Evolutionary conservation across 305 asterid species (phyloP).

Genomic region (Plantago lanceolata): DNA sequence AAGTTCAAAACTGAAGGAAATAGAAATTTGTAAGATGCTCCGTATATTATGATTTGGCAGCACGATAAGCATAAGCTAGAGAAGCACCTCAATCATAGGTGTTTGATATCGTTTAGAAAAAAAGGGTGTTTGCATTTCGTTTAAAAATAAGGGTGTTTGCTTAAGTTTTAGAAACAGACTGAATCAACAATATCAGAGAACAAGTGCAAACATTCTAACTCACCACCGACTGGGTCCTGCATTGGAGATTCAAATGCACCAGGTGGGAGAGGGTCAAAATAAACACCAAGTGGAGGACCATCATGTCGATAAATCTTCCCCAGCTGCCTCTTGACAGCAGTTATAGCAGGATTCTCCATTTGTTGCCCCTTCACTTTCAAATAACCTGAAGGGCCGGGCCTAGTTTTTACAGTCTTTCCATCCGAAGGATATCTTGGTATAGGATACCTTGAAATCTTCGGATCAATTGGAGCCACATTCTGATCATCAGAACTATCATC

Average conservation of each 20-base stretch:
- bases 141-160: too few species aligned
- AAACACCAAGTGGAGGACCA: constrained; percentile 90
- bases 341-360: constrained; percentile 65
- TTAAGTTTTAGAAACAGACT: neutral
- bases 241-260: constrained; percentile 63
- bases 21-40: neutral
- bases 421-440: constrained; percentile 35
- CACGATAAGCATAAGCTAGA: neutral
- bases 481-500: constrained; percentile 39
- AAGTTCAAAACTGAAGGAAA: neutral
- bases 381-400: constrained; percentile 75
- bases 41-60: neutral
- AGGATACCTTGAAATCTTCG: constrained; percentile 39
- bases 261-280: constrained; percentile 82
- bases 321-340: constrained; percentile 80
- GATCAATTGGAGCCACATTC: constrained; percentile 36
- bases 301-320: constrained; percentile 67
- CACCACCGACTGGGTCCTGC: constrained; percentile 49
- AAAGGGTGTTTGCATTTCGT: too few species aligned
- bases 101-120: too few species aligned
- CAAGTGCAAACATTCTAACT: constrained; percentile 19
- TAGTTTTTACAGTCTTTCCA: constrained; percentile 37
- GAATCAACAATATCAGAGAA: neutral
- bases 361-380: constrained; percentile 60
- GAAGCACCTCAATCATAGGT: too few species aligned